These are phyloP conservation scores for Eucalyptus regnans DNA, from an alignment of 345 rosid genomes.

Conservation along the genomic window DNA sequence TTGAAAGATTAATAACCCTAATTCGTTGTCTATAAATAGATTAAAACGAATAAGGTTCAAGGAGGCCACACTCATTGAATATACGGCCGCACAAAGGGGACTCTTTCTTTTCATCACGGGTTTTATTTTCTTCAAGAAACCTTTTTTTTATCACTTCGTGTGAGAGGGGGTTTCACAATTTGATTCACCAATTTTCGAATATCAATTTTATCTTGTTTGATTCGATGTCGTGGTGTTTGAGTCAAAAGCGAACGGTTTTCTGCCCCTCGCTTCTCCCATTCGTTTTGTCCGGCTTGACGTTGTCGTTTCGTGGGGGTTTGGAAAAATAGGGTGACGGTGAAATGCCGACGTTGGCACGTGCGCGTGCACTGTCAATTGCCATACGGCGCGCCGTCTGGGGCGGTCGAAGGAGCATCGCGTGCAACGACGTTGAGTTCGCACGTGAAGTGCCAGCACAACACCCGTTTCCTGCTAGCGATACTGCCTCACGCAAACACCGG, in stretches of 20 bases:
- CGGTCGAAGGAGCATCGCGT: neutral
- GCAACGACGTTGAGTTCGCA: neutral
- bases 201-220: no score
- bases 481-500: neutral
- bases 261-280: neutral
- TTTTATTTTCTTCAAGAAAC: no score
- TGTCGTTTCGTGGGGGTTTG: neutral
- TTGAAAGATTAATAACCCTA: no score
- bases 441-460: neutral
- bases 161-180: no score
- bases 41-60: no score
- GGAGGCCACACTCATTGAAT: no score
- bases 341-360: neutral
- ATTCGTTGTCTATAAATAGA: no score
- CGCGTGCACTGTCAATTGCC: neutral
- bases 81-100: no score
- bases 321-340: accelerated
- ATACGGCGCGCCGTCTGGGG: neutral
- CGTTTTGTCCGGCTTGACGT: neutral
- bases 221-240: no score
- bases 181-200: no score
- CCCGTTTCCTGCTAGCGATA: neutral
- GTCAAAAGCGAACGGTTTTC: neutral
- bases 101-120: no score
- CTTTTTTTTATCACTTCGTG: no score